Conservation (phyloP, 2,329 filamentous ascomycete genomes). For the Claviceps cyperi region DNA sequence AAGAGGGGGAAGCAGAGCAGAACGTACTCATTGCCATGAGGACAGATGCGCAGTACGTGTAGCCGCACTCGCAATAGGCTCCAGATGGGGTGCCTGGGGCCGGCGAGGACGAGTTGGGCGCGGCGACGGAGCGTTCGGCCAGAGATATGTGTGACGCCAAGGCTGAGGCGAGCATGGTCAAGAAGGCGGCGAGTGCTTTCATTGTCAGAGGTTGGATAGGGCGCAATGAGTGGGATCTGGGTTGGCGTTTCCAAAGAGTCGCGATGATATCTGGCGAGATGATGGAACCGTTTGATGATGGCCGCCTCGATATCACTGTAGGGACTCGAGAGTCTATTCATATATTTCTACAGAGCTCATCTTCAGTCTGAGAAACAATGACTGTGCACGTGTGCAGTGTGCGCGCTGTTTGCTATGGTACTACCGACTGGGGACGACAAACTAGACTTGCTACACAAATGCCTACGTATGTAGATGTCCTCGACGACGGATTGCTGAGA, state of each 20-base stretch:
- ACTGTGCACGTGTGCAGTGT: not conserved
- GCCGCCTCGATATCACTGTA: not conserved
- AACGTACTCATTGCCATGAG: constrained; percentile 22
- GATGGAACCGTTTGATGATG: not conserved
- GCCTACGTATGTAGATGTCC: not conserved
- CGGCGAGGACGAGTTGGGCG: constrained; percentile 2
- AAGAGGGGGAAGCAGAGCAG: not conserved
- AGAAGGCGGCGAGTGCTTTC: constrained; percentile 11
- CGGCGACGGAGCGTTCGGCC: not conserved
- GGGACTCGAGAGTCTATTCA: not conserved
- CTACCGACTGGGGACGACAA: not conserved
- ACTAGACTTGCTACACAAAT: not conserved
- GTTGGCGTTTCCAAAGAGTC: not conserved
- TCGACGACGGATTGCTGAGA: not conserved
- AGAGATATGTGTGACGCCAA: constrained; percentile 9
- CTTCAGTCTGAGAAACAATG: not conserved
- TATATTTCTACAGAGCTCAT: not conserved
- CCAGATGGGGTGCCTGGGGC: constrained; percentile 13
- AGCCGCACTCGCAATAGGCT: constrained; percentile 26
- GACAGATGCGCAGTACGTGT: constrained; percentile 26
- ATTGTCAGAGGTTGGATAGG: constrained; percentile 8
- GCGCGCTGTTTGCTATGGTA: not conserved
- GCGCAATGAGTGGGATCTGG: not conserved
- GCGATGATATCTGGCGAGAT: not conserved
- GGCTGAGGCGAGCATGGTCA: constrained; percentile 10